Conservation (phyloP, 2,329 filamentous ascomycete species). For the Fusarium sp. region DNA sequence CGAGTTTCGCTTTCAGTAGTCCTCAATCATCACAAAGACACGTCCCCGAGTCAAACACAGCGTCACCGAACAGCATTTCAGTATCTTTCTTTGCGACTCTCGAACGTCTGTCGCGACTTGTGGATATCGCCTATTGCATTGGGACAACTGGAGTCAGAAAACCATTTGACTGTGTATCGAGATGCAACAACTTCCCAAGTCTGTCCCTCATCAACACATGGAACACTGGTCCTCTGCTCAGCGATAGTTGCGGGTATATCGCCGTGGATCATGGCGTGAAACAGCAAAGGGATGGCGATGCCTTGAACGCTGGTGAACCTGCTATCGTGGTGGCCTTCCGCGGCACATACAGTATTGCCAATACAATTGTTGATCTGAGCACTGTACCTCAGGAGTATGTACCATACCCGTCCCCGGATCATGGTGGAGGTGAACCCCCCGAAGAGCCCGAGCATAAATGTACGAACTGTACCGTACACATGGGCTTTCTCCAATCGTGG, state of each 20-base stretch:
- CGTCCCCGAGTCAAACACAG: not conserved
- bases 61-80: conserved; percentile 62
- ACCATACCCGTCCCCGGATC: conserved; percentile 77
- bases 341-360: conserved; percentile 92
- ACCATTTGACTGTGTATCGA: conserved; percentile 87
- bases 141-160: conserved; percentile 82
- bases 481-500: conserved; percentile 91
- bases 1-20: conserved; percentile 21
- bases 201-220: conserved; percentile 86
- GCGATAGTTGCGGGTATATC: conserved; percentile 94
- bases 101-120: conserved; percentile 88
- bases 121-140: conserved; percentile 95
- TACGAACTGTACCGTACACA: conserved; percentile 90
- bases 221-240: conserved; percentile 88
- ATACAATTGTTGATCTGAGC: conserved; percentile 90
- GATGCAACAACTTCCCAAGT: conserved; percentile 83
- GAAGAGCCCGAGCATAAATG: conserved; percentile 68
- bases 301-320: conserved; percentile 27
- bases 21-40: conserved; percentile 25
- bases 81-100: conserved; percentile 76
- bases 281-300: conserved; percentile 30
- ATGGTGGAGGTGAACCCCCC: conserved; percentile 51
- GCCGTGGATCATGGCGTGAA: conserved; percentile 76
- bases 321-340: conserved; percentile 88
- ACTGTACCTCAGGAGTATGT: conserved; percentile 91